phyloP scores from a whole-genome alignment of 2,329 filamentous ascomycete genomes.

The Microsporum canis region DNA sequence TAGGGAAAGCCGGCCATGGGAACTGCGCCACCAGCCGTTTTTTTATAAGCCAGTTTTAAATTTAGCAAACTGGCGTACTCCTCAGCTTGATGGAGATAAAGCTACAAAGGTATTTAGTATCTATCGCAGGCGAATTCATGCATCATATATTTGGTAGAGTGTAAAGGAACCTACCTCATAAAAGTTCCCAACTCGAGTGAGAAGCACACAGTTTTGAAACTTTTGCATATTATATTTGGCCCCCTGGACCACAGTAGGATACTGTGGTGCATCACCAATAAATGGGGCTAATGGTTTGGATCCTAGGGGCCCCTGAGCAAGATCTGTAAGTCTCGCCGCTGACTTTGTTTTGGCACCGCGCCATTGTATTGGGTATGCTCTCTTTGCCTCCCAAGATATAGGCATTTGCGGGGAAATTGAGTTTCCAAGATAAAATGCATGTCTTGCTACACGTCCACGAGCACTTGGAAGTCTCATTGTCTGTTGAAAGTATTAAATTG shows the following conservation, averaged over 20 bases:
- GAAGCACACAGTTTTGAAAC: conserved; percentile 78
- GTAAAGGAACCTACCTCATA: conserved; percentile 53
- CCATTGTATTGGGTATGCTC: conserved; percentile 5
- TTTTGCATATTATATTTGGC: conserved; percentile 80
- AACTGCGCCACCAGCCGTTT: conserved; percentile 65
- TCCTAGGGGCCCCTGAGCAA: conserved; percentile 47
- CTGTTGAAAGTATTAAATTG: not conserved
- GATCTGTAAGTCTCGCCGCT: conserved; percentile 34
- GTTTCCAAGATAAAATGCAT: not conserved
- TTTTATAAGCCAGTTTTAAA: conserved; percentile 73
- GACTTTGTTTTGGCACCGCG: conserved; percentile 30
- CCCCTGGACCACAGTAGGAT: conserved; percentile 82
- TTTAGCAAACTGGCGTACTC: conserved; percentile 77
- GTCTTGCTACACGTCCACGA: not conserved
- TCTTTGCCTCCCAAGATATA: not conserved
- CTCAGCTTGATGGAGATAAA: conserved; percentile 93
- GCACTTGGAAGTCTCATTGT: not conserved
- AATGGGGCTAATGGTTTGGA: conserved; percentile 32
- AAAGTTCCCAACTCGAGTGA: conserved; percentile 89
- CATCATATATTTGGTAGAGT: not conserved
- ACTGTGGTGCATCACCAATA: conserved; percentile 44
- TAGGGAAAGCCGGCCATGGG: conserved; percentile 93
- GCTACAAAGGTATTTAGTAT: conserved; percentile 25
- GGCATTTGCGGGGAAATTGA: not conserved
- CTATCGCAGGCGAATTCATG: not conserved